phyloP scores from a whole-genome alignment of 2,329 filamentous ascomycete species.

The Arthrocladium fulminans region DNA sequence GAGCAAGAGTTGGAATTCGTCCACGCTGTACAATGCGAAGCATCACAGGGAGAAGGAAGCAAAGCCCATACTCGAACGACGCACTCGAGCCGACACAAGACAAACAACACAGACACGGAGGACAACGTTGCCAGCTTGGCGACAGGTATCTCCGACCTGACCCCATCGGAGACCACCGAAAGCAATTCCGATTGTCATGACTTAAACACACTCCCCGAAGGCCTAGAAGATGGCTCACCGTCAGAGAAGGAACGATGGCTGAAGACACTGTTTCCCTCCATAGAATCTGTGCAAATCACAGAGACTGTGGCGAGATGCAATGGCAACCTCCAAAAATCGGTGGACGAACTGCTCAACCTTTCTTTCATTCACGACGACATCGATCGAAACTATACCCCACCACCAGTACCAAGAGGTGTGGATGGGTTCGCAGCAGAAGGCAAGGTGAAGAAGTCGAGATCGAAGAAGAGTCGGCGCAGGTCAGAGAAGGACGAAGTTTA shows the following conservation, averaged over 20 bases:
- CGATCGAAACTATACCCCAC: slow-evolving; percentile 40
- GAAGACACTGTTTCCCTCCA: slow-evolving; percentile 59
- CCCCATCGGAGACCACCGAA: background rate
- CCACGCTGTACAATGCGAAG: slow-evolving; percentile 22
- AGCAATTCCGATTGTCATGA: slow-evolving; percentile 2
- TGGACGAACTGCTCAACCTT: slow-evolving; percentile 73
- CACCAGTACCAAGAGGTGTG: slow-evolving; percentile 57
- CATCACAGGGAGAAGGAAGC: background rate
- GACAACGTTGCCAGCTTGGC: slow-evolving; percentile 19
- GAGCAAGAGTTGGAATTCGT: slow-evolving; percentile 54
- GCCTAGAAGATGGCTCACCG: slow-evolving; percentile 22
- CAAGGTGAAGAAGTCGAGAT: slow-evolving; percentile 29
- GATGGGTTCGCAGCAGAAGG: slow-evolving; percentile 63
- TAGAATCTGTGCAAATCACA: slow-evolving; percentile 57
- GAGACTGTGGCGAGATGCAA: slow-evolving; percentile 59
- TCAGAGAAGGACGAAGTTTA: slow-evolving; percentile 24
- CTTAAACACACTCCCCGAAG: slow-evolving; percentile 5
- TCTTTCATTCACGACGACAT: slow-evolving; percentile 64
- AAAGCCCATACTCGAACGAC: background rate
- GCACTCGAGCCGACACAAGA: slow-evolving; percentile 9
- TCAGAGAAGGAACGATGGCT: slow-evolving; percentile 58
- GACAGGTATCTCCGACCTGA: slow-evolving; percentile 19
- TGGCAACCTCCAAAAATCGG: slow-evolving; percentile 58
- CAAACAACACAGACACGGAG: background rate
- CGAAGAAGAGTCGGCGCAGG: slow-evolving; percentile 13